Percentiles rank a stretch among this genome's conserved stretches.
These are phyloP conservation scores for Monosporascus sp. DNA, from an alignment of 2,329 filamentous ascomycete species.

Conservation along the genomic window DNA sequence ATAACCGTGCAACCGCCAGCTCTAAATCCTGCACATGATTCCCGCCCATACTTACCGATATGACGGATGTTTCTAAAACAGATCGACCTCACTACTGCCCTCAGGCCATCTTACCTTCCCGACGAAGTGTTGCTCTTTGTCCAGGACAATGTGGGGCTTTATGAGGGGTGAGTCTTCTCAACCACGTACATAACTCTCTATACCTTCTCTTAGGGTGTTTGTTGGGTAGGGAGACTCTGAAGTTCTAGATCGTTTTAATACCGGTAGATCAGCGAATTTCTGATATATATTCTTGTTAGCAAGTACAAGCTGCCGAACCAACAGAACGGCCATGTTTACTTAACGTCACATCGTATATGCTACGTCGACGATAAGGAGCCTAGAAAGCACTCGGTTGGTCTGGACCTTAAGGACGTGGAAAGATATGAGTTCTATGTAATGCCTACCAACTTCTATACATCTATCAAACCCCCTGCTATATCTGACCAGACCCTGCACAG, in stretches of 20 bases:
- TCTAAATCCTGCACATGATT: not conserved
- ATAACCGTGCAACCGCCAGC: no score
- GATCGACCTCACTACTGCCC: conserved; percentile 91
- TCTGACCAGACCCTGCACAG: conserved; percentile 35
- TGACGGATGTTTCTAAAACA: conserved; percentile 96
- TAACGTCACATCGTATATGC: conserved; percentile 92
- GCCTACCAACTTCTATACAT: not conserved
- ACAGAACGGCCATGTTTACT: conserved; percentile 92
- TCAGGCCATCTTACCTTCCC: conserved; percentile 84
- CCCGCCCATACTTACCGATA: conserved; percentile 27
- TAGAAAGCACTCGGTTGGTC: conserved; percentile 73
- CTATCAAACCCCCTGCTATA: not conserved
- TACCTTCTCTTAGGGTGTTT: not conserved
- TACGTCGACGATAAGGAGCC: conserved; percentile 90
- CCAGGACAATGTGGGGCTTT: conserved; percentile 93
- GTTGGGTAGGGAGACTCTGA: not conserved
- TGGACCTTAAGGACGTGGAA: conserved; percentile 89
- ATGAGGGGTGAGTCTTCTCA: conserved; percentile 74
- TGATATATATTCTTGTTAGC: conserved; percentile 38
- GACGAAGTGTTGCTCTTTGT: conserved; percentile 96
- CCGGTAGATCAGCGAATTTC: not conserved
- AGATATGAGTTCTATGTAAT: conserved; percentile 81
- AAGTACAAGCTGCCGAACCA: conserved; percentile 94
- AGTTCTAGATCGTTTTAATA: not conserved
- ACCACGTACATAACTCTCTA: conserved; percentile 1